These are phyloP conservation scores for Leishmania braziliensis DNA, from an alignment of 208 protist genomes.

Conservation along the genomic window DNA sequence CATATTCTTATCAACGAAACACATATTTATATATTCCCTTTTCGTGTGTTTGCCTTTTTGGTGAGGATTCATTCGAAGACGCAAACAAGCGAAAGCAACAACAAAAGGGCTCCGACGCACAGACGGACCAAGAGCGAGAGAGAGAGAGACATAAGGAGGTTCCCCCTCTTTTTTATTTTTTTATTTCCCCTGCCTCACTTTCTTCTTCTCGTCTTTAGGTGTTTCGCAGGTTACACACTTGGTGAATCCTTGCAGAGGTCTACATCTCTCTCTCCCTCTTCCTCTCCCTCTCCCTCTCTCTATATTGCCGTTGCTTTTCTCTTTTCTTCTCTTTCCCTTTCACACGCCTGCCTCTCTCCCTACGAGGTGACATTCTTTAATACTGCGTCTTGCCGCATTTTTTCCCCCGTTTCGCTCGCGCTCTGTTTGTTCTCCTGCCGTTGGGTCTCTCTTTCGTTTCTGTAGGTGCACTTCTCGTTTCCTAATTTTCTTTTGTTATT, in stretches of 20 bases:
- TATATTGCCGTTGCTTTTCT: neutral
- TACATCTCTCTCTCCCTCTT: neutral
- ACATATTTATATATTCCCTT: too few species aligned
- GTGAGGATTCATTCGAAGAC: too few species aligned
- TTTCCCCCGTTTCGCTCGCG: neutral
- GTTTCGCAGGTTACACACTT: neutral
- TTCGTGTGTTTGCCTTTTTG: too few species aligned
- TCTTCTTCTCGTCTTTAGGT: neutral
- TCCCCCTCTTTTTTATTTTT: neutral
- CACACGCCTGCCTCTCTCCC: neutral
- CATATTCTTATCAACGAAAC: too few species aligned
- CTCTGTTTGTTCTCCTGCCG: neutral
- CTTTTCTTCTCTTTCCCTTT: neutral
- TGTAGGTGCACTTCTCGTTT: neutral
- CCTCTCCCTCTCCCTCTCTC: neutral
- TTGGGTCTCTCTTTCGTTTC: neutral
- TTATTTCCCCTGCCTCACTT: neutral
- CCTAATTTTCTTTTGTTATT: neutral
- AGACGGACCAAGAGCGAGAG: neutral
- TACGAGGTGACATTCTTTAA: neutral
- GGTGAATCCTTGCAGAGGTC: neutral
- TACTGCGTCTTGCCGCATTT: neutral
- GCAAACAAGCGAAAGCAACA: too few species aligned
- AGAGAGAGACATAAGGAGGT: neutral
- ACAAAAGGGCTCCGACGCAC: neutral